phyloP scores from a whole-genome alignment of 106 monocot genomes.

The Iris macrosiphon region DNA sequence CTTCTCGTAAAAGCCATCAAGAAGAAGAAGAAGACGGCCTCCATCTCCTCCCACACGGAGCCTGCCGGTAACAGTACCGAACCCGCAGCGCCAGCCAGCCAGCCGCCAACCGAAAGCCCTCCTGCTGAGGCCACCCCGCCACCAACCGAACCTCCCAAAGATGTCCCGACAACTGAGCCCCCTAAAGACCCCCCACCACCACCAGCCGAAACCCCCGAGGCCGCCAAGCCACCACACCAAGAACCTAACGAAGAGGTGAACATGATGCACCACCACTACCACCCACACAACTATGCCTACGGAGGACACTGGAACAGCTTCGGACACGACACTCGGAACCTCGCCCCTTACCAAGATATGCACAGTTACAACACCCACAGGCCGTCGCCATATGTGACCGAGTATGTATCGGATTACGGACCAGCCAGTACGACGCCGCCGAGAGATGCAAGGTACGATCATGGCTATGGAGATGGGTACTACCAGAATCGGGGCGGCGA shows the following conservation, averaged over 20 bases:
- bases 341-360: background rate
- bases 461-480: background rate
- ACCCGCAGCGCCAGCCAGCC: background rate
- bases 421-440: background rate
- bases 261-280: conserved; percentile 52
- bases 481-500: conserved; percentile 1
- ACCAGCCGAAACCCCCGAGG: background rate
- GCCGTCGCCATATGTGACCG: conserved; percentile 8
- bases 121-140: conserved; percentile 1
- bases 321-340: no score
- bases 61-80: background rate
- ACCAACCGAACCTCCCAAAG: background rate
- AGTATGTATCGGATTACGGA: conserved; percentile 1
- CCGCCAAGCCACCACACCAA: background rate
- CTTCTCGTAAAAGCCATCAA: conserved; percentile 52
- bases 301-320: conserved; percentile 16
- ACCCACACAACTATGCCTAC: conserved; percentile 21
- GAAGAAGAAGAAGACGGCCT: conserved; percentile 44
- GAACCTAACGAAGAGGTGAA: conserved; percentile 21
- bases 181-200: background rate
- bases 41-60: conserved; percentile 37
- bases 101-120: conserved; percentile 1
- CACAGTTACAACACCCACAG: conserved; percentile 31
- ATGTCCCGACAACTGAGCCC: background rate
- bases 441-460: no score